Base-by-base conservation (phyloP, 345 rosid genomes). In the Cardiospermum halicacabum region DNA sequence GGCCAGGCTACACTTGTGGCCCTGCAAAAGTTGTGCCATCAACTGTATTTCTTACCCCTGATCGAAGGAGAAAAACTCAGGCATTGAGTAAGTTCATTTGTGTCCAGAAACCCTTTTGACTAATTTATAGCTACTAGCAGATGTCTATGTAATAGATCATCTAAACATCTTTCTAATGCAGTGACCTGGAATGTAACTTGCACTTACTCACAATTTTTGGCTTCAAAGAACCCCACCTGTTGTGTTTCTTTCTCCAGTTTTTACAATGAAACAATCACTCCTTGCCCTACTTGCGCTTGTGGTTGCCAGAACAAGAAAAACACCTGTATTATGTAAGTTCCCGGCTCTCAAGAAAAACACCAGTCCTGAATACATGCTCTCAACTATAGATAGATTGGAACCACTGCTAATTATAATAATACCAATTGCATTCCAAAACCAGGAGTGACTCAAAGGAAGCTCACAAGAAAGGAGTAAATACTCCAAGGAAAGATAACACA, bases 171-270 rank as follows among this genome's bases (percentile, higher is more conserved):
- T 58, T 56, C 53, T 56, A 26, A 16, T 51, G 64, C 84, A 91
- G 97, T 91, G 89, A 88, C 97, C 47, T 91, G 96, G 96, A 86
- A 88, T 56, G 91, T 88, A 19, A 88, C 96, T 11, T 91, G 96
- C 91, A 86, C 96, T 39, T 88, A 86, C 57, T 88, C 97, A 1
- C 91, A 86, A 64, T 83, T 86, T 67, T 69, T 88, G 56, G 96
- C 91, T 40, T 79, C 82, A 49, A 88, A 79, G 73, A 83, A 86
- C 43, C 97, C 93, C 8, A 82, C 75, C 59, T 91, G 96, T 31
- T 91, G 96, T 16, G 89, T 91, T 39, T 91, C 97, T 15, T 80
- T 91, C 68, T 91, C 96, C 58, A 79, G 92, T 16, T 91, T 91
- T 75, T 91, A 91, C 66, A 89, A 82, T 65, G 72, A 77, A n/a